Conservation (phyloP, 176 grass and related monocot species). For the Olyra latifolia region DNA sequence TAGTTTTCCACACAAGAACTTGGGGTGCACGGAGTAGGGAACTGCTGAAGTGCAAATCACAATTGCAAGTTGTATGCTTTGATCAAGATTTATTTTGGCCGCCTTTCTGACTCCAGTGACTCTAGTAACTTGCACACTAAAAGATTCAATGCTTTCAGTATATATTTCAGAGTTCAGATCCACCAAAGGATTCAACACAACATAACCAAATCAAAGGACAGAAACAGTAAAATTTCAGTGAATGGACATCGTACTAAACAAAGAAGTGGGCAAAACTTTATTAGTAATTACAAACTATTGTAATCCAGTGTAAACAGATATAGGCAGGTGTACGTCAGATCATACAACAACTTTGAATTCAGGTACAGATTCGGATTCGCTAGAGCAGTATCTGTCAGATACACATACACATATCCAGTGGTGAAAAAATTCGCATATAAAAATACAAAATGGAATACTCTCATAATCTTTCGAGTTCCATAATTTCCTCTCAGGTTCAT, state of each 20-base stretch:
- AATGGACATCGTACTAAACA: background rate
- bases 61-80: background rate
- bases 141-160: background rate
- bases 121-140: background rate
- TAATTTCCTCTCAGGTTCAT: too few relatives aligned
- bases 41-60: background rate
- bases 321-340: background rate
- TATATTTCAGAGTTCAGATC: background rate
- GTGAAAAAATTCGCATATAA: too few relatives aligned
- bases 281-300: background rate
- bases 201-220: background rate
- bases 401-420: too few relatives aligned
- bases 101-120: background rate
- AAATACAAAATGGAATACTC: too few relatives aligned
- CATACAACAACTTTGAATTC: background rate
- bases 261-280: constrained; percentile 13
- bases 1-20: background rate
- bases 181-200: background rate
- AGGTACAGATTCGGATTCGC: too few relatives aligned
- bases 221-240: background rate
- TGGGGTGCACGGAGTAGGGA: background rate
- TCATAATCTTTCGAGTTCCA: too few relatives aligned
- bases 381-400: too few relatives aligned
- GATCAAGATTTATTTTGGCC: background rate
- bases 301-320: background rate